These are phyloP conservation scores for Trichosporon asahii DNA, from an alignment of 1,284 basidiomycete species.

Conservation along the genomic window DNA sequence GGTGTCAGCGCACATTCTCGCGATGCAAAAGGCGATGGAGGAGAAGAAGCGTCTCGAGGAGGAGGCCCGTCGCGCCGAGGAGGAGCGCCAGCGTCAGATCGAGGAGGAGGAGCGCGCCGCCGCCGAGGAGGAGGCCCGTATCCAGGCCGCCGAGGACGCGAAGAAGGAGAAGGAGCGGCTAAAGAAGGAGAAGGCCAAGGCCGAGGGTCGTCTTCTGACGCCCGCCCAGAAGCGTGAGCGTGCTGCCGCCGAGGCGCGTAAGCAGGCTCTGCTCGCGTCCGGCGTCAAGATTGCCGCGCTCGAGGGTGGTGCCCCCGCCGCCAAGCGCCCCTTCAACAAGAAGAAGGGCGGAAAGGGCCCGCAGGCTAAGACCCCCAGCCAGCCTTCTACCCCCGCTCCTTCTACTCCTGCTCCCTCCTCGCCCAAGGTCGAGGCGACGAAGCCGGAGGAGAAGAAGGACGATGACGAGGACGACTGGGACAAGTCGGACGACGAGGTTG, in stretches of 20 bases:
- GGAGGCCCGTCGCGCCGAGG: conserved; percentile 63
- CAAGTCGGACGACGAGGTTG: conserved; percentile 60
- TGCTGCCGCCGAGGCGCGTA: conserved; percentile 83
- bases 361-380: conserved; percentile 31
- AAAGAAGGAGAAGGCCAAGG: conserved; percentile 66
- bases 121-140: conserved; percentile 70
- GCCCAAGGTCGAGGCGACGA: conserved; percentile 29
- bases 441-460: conserved; percentile 26
- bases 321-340: conserved; percentile 64
- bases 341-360: conserved; percentile 60
- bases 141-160: conserved; percentile 77
- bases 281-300: conserved; percentile 89
- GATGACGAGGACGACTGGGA: conserved; percentile 62
- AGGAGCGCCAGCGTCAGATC: conserved; percentile 61
- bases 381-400: conserved; percentile 34
- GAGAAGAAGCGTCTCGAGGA: conserved; percentile 82
- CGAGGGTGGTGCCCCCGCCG: conserved; percentile 53
- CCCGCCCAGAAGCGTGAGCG: conserved; percentile 96
- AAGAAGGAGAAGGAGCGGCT: conserved; percentile 91
- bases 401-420: conserved; percentile 46
- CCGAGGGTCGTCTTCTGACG: conserved; percentile 84
- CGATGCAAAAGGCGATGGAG: conserved; percentile 75
- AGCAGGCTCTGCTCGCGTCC: conserved; percentile 77
- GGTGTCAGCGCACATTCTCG: conserved; percentile 65
- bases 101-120: conserved; percentile 77